Evolutionary conservation across 352 stramenopile genomes (phyloP), one percentile per base, ranked within the genome.

Genomic region (Globisporangium parvum): DNA sequence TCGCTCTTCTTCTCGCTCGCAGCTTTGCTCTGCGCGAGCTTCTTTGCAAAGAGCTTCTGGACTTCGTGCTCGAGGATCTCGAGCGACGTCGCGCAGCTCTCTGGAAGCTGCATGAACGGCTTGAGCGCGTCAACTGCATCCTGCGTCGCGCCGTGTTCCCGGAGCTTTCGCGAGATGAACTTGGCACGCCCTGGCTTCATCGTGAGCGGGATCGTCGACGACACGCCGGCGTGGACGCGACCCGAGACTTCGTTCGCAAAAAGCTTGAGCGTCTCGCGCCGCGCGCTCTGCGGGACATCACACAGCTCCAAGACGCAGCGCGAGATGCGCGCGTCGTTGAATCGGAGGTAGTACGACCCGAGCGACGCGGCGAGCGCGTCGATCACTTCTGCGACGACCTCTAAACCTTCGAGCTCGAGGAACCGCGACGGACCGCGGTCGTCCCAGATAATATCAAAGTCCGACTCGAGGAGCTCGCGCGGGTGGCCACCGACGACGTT

Each of bases 371-470:
- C 73, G 0, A 95, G 65, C 33, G 72, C 63, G 10, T 81, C 69
- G 33, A 92, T 85, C 23, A 92, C 80, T 35, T 90, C 74, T 2
- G 79, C 77, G 15, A 93, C 80, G 12, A 95, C 79, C 66, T 91
- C 67, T 11, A 93, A 52, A 1, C 72, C 80, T 57, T 95, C 85
- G 6, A 93, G 61, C 35, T 93, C 82, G 51, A 95, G 63, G 41
- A 87, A 86, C 33, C 78, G 75, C 46, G 81, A 87, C 5, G 67
- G 71, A 0, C 64, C 63, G 20, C 70, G 69, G 51, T 93, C 77
- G 50, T 95, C 79, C 83, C 83, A 95, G 47, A 95, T 84, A 23
- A 93, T 77, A 40, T 93, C 85, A 45, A 95, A 92, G 54, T 93
- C 83, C 2, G 79, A 80, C 50, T 93, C 83, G 41, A 86, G 73